phyloP scores from a whole-genome alignment of 176 grass and related monocot genomes.

The Saccharum spontaneum region DNA sequence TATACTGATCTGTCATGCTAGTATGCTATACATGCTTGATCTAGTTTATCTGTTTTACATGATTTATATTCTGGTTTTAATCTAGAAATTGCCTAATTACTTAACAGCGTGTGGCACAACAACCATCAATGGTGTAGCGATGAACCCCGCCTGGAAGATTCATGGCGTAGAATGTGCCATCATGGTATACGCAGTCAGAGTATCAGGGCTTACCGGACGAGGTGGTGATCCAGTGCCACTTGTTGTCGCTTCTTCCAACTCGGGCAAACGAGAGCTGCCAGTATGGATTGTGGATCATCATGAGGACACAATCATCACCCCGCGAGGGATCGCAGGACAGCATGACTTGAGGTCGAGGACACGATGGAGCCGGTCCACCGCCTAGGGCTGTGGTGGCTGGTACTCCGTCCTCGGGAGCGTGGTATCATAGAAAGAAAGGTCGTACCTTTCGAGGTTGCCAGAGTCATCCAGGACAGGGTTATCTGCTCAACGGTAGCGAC shows the following conservation, averaged over 20 bases:
- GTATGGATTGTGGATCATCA: not conserved
- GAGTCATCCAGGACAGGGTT: not conserved
- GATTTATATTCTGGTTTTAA: too few species aligned
- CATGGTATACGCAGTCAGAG: not conserved
- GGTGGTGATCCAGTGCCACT: not conserved
- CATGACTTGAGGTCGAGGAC: not conserved
- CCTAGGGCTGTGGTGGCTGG: not conserved
- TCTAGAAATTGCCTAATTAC: too few species aligned
- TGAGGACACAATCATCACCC: not conserved
- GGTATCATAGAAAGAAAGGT: not conserved
- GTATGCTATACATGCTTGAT: too few species aligned
- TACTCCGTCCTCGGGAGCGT: not conserved
- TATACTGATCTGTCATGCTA: too few species aligned
- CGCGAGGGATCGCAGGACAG: constrained; percentile 10
- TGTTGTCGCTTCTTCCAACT: not conserved
- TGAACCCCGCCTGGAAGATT: not conserved
- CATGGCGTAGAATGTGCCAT: not conserved
- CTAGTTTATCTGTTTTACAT: too few species aligned
- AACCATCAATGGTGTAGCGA: too few species aligned
- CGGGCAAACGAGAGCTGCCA: not conserved
- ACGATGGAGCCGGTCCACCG: not conserved
- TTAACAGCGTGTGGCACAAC: too few species aligned
- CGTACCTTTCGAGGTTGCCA: not conserved
- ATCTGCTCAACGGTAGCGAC: not conserved
- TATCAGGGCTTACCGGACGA: not conserved